Percentiles rank a stretch among this genome's conserved stretches.
phyloP scores from a whole-genome alignment of 106 monocot species.

The Acorus gramineus region DNA sequence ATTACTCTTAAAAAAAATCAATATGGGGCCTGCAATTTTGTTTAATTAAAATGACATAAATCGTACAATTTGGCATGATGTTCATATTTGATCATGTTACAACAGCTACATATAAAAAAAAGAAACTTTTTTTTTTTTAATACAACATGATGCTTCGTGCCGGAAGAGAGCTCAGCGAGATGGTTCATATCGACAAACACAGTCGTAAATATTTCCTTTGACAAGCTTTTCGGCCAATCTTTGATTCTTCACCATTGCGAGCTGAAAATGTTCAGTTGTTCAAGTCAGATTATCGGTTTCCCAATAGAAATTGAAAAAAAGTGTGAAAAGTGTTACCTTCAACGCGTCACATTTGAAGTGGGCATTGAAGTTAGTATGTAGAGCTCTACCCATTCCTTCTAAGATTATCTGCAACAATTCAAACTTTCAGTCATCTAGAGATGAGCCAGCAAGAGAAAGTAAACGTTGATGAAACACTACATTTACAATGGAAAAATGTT shows the following conservation, averaged over 20 bases:
- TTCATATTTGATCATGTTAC: too few species aligned
- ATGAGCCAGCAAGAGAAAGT: too few species aligned
- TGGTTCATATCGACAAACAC: slow-evolving; percentile 89
- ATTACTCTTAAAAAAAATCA: too few species aligned
- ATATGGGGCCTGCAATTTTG: too few species aligned
- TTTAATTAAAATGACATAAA: too few species aligned
- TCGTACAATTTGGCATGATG: too few species aligned
- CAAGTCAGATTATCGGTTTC: too few species aligned
- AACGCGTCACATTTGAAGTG: slow-evolving; percentile 81
- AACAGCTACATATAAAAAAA: too few species aligned
- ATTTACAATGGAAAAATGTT: too few species aligned
- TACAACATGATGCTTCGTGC: not conserved
- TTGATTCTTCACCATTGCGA: slow-evolving; percentile 99
- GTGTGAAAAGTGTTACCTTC: slow-evolving; percentile 41
- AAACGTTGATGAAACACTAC: too few species aligned
- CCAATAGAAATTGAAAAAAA: too few species aligned
- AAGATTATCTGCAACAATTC: slow-evolving; percentile 53
- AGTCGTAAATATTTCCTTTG: slow-evolving; percentile 84
- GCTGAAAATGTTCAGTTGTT: slow-evolving; percentile 23
- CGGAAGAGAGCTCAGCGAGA: not conserved
- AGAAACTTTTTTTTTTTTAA: not conserved
- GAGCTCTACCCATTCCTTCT: slow-evolving; percentile 95
- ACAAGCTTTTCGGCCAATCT: slow-evolving; percentile 93
- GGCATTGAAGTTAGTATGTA: slow-evolving; percentile 94
- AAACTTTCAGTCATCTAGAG: too few species aligned